phyloP scores from a whole-genome alignment of 2,329 filamentous ascomycete species.

The Simplicillium aogashimaense region DNA sequence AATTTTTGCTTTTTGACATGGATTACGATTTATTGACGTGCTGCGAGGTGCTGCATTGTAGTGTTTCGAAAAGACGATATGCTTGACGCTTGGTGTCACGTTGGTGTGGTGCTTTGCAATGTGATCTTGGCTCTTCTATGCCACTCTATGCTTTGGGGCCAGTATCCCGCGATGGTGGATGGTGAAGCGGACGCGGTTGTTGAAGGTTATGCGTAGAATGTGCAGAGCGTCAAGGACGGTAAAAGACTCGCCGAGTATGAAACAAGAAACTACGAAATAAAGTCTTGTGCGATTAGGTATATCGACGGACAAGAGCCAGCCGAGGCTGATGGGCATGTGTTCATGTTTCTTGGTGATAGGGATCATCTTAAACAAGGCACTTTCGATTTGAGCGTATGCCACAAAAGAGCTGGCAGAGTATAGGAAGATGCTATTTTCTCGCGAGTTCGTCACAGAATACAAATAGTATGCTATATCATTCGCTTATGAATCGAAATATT shows the following conservation, averaged over 20 bases:
- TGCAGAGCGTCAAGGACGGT: not conserved
- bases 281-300: not conserved
- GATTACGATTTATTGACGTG: too few species aligned
- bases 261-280: not conserved
- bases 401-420: not conserved
- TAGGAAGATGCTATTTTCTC: too few species aligned
- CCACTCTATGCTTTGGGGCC: too few species aligned
- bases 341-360: not conserved
- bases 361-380: not conserved
- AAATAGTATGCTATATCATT: too few species aligned
- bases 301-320: not conserved
- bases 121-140: too few species aligned
- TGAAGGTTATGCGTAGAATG: not conserved
- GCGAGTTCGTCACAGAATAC: too few species aligned
- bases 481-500: too few species aligned
- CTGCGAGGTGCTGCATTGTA: too few species aligned
- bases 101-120: too few species aligned
- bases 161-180: constrained; percentile 1
- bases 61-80: too few species aligned
- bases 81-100: too few species aligned
- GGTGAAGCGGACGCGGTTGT: not conserved
- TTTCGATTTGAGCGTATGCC: not conserved
- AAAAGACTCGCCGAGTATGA: not conserved
- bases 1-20: too few species aligned
- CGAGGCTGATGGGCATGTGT: not conserved